Evolutionary conservation across 805 yeast species (phyloP).

Genomic region (Metschnikowia arizonensis): DNA sequence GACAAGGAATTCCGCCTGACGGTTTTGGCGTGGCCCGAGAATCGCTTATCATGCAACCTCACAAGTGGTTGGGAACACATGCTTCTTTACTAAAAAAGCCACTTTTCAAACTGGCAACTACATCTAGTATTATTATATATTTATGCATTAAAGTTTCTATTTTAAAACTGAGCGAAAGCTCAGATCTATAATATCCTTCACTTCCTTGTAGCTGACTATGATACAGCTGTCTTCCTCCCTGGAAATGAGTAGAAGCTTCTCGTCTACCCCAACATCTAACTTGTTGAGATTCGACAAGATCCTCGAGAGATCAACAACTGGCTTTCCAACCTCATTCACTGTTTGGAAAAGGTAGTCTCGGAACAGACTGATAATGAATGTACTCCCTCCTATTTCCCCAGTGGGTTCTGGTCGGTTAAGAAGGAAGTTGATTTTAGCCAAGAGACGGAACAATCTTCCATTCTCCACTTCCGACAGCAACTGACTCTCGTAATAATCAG

Average conservation of each 20-base stretch:
- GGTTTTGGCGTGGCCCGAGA: not conserved
- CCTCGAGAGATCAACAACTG: slow-evolving; percentile 77
- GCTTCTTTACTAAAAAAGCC: too few species aligned
- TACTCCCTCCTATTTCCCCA: slow-evolving; percentile 58
- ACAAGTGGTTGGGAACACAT: not conserved
- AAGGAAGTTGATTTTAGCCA: slow-evolving; percentile 76
- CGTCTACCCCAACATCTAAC: slow-evolving; percentile 88
- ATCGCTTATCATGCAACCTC: not conserved
- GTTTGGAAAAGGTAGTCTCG: slow-evolving; percentile 85
- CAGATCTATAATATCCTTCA: slow-evolving; percentile 64
- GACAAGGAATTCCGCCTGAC: slow-evolving; percentile 1
- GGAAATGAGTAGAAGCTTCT: slow-evolving; percentile 72
- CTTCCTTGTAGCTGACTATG: slow-evolving; percentile 79
- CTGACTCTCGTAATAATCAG: slow-evolving; percentile 58
- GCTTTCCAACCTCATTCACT: slow-evolving; percentile 69
- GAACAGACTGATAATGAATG: slow-evolving; percentile 61
- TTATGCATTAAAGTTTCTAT: slow-evolving; percentile 5
- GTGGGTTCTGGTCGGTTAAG: slow-evolving; percentile 68
- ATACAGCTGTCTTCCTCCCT: slow-evolving; percentile 83
- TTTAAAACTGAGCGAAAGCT: slow-evolving; percentile 47
- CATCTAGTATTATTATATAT: not conserved
- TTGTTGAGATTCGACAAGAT: slow-evolving; percentile 78
- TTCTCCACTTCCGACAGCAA: slow-evolving; percentile 79
- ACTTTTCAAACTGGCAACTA: not conserved
- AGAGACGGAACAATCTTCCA: slow-evolving; percentile 75